Conservation (phyloP, 2,329 filamentous ascomycete genomes). For the Calonectria naviculata region DNA sequence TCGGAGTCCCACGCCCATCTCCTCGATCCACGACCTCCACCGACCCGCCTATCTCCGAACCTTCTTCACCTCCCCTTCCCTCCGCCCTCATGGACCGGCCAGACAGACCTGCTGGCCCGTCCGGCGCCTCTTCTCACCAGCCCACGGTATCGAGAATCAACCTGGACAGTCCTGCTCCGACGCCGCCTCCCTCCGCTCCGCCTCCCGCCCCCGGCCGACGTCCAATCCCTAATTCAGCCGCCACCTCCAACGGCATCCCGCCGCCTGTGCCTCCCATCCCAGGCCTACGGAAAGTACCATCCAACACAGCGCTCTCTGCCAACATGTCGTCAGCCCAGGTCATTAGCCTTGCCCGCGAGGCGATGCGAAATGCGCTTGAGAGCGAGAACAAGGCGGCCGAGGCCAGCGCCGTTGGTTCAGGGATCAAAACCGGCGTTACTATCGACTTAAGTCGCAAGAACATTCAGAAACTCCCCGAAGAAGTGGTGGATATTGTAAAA, state of each 20-base stretch:
- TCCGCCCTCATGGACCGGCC: constrained; percentile 47
- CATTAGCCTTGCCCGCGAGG: constrained; percentile 72
- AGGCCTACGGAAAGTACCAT: constrained; percentile 58
- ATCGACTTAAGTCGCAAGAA: constrained; percentile 82
- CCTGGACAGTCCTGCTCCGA: constrained; percentile 50
- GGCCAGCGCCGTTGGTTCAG: constrained; percentile 67
- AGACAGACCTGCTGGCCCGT: constrained; percentile 44
- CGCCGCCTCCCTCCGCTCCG: constrained; percentile 29
- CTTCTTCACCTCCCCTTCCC: constrained; percentile 31
- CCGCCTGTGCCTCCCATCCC: constrained; percentile 60
- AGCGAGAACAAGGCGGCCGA: constrained; percentile 74
- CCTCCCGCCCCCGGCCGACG: constrained; percentile 46
- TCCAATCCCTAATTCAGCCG: constrained; percentile 50
- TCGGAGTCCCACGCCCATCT: constrained; percentile 27
- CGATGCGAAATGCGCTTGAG: constrained; percentile 74
- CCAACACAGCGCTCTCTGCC: constrained; percentile 59
- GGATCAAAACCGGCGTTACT: constrained; percentile 77
- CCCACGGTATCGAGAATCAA: constrained; percentile 47
- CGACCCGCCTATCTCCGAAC: constrained; percentile 24
- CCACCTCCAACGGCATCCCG: constrained; percentile 53
- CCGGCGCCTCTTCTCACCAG: constrained; percentile 38
- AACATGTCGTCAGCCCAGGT: constrained; percentile 72
- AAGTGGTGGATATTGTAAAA: constrained; percentile 80
- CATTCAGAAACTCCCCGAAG: constrained; percentile 77
- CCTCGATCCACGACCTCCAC: constrained; percentile 37